Evolutionary conservation across 2,329 filamentous ascomycete genomes (phyloP), one percentile per base, ranked within the genome.

Genomic region (Pseudogymnoascus sp.): DNA sequence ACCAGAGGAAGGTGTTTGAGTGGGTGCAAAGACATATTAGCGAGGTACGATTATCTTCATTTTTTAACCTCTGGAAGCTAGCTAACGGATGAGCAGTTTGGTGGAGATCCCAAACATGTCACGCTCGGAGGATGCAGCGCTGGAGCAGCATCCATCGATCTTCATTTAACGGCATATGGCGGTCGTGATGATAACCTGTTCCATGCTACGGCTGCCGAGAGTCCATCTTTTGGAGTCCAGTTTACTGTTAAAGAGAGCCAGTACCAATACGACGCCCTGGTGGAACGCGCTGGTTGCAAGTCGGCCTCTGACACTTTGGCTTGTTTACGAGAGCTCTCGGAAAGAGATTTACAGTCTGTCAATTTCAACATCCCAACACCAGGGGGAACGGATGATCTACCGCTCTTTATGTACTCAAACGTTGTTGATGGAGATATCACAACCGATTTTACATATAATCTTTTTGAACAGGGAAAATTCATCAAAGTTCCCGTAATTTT

Each of bases 1-100:
- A 92, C 71, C 88, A 91, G 73, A 77, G 86, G 61, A 87, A 88
- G 69, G 86, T 84, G 0, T 73, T 92, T 12, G 72, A 88, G 65
- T 92, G 89, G 89, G 82, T 90, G 0, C 82, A 89, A 66, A 77
- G 82, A 31, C 77, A 91, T 72, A 89, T 91, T 43, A 66, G 69
- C 60, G 71, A 77, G 66, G 79, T 80, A 71, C 43, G 71, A 14
- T 3, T 56, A 5, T 14, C 12, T 12, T 0, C 7, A 1, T 11
- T 8, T 6, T 21, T 43, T 37, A 8, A 5, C 16, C 59, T 69
- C 36, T 65, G 59, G 16, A 11, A 40, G 16, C 23, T 16, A n/a
- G 31, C 62, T 23, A 59, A 36, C 11, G 37, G 11, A 36, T 18
- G 65, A 72, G 3, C 72, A 83, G 72, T 92, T 93, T 67, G 89